Evolutionary conservation across 345 rosid genomes (phyloP).

Genomic region (Adansonia digitata): DNA sequence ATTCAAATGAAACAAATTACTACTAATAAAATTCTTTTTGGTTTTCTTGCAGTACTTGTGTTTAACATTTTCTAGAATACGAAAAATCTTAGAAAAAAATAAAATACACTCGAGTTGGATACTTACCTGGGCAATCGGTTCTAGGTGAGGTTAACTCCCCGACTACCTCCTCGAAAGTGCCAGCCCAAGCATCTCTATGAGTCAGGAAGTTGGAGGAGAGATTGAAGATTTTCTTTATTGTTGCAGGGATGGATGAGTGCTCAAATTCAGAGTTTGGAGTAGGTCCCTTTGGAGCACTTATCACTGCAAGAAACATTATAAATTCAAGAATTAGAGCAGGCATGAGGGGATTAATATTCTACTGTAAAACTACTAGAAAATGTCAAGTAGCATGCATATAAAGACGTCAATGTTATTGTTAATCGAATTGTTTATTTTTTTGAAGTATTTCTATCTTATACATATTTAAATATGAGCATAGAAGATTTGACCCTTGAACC

Average conservation of each 20-base stretch:
- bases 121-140: conserved; percentile 86
- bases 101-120: too few species aligned
- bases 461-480: too few species aligned
- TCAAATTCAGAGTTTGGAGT: conserved; percentile 68
- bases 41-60: too few species aligned
- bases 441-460: too few species aligned
- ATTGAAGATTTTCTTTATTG: conserved; percentile 82
- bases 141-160: conserved; percentile 64
- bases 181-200: conserved; percentile 97
- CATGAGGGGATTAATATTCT: not conserved
- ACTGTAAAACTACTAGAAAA: too few species aligned
- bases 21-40: not conserved
- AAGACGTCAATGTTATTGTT: not conserved
- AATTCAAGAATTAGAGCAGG: not conserved
- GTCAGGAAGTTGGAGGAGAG: conserved; percentile 82
- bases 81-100: too few species aligned
- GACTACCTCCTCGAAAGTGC: conserved; percentile 74
- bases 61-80: too few species aligned
- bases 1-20: not conserved
- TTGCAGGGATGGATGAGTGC: too few species aligned
- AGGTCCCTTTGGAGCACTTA: conserved; percentile 65
- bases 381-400: too few species aligned
- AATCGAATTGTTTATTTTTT: too few species aligned
- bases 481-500: too few species aligned
- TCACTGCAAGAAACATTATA: conserved; percentile 38